Evolutionary conservation across 352 stramenopile species (phyloP).

Genomic region (Pythium sp.): DNA sequence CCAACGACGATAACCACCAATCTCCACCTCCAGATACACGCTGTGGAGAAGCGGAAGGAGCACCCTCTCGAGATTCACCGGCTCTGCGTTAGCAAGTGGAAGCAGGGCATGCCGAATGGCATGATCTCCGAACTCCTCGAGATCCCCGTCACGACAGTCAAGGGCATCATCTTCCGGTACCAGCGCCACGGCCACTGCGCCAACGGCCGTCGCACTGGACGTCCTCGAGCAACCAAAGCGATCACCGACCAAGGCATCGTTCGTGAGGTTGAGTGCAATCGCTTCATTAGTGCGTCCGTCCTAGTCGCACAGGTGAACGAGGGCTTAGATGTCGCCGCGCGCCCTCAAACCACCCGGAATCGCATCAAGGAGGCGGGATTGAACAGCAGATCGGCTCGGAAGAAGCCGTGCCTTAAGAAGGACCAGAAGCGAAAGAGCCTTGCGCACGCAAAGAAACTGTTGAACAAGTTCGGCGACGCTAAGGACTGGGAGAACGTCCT

Average conservation of each 20-base stretch:
- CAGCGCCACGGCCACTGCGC: neutral
- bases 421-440: neutral
- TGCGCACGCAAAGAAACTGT: neutral
- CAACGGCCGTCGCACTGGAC: neutral
- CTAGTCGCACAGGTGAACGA: neutral
- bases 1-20: constrained; percentile 7
- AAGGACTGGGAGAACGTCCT: constrained; percentile 6
- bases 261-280: neutral
- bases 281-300: neutral
- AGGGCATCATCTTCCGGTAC: neutral
- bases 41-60: neutral
- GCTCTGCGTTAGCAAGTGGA: constrained; percentile 2
- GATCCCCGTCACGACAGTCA: neutral
- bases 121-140: neutral
- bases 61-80: neutral
- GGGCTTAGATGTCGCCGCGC: neutral
- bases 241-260: neutral
- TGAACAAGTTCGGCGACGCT: constrained; percentile 4
- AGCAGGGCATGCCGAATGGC: neutral
- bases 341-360: neutral
- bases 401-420: neutral
- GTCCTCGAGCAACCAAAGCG: neutral
- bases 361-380: neutral
- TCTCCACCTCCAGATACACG: constrained; percentile 1
- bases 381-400: neutral